Evolutionary conservation across 345 rosid species (phyloP).

Genomic region (Rubroshorea leprosula): DNA sequence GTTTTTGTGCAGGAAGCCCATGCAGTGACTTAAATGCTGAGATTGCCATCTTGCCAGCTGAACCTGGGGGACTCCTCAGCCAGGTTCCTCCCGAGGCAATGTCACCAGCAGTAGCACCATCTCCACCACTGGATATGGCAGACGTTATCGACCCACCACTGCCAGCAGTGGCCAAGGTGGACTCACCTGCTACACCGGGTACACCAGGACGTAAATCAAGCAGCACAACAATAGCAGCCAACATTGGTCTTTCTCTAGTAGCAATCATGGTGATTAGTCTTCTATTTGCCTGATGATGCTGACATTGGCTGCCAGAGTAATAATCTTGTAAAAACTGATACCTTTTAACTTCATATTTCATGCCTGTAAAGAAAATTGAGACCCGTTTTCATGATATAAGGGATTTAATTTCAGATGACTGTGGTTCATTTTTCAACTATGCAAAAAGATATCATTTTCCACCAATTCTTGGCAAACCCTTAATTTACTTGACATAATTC

Average conservation of each 20-base stretch:
- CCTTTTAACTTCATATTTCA: no score
- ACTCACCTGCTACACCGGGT: conserved; percentile 15
- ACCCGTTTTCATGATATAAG: neutral
- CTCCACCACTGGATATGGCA: conserved; percentile 39
- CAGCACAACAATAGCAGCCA: conserved; percentile 20
- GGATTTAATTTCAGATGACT: neutral
- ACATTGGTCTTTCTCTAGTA: conserved; percentile 28
- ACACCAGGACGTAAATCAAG: conserved; percentile 25
- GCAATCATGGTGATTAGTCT: conserved; percentile 30
- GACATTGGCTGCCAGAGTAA: neutral
- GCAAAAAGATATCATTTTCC: neutral
- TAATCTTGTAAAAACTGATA: neutral
- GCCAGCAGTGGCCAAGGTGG: conserved; percentile 42
- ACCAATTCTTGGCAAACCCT: neutral
- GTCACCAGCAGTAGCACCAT: conserved; percentile 37
- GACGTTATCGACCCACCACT: conserved; percentile 74
- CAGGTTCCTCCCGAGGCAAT: conserved; percentile 18
- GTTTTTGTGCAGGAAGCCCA: conserved; percentile 45
- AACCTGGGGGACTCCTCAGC: conserved; percentile 38
- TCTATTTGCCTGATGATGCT: conserved; percentile 15
- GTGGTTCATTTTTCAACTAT: no score
- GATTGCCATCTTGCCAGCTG: conserved; percentile 40
- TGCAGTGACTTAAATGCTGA: conserved; percentile 40
- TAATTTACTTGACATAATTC: no score
- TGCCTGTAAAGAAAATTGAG: neutral